Evolutionary conservation across 2,329 filamentous ascomycete species (phyloP), one percentile per base, ranked within the genome.

Genomic region (Pseudocercospora musae): DNA sequence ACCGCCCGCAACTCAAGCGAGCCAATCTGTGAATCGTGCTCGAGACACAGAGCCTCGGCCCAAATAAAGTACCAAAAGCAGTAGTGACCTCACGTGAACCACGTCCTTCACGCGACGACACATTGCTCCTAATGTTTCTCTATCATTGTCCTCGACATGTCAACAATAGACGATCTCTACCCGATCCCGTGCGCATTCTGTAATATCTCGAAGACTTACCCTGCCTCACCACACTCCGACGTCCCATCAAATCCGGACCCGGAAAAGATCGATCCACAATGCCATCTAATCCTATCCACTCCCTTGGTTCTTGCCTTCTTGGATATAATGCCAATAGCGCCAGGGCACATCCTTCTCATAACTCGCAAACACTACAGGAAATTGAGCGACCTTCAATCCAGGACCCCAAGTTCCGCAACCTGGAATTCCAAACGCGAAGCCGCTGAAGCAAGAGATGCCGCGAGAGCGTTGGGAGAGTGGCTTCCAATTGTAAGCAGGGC

Each of bases 281-380:
- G 75, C 57, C 79, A 85, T 70, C 73, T 97, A 29, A 84, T 97
- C 31, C 84, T 97, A 62, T 91, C 90, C 2, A 95, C 91, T 0
- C 87, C 87, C 1, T 76, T 87, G 64, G 86, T 95, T 27, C 79
- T 98, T 66, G 92, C 92, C 46, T 98, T 98, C 78, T 84, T 98
- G 70, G 94, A 98, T 78, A 96, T 97, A 72, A 85, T 96, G 80
- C 95, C 95, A 0, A 85, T 98, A 57, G 89, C 90, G 0, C 82
- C 82, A 0, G 93, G 93, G 1, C 94, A 98, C 80, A 77, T 97
- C 6, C 84, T 98, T 0, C 83, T 98, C 33, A 91, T 89, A 59
- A 90, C 92, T 8, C 85, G 95, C 44, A 74, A 80, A 37, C 95
- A 98, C 80, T 85, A 87, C 60, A 85, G 88, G 66, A 96, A 93